phyloP scores from a whole-genome alignment of 2,329 filamentous ascomycete genomes.

The Colletotrichum zoysiae region DNA sequence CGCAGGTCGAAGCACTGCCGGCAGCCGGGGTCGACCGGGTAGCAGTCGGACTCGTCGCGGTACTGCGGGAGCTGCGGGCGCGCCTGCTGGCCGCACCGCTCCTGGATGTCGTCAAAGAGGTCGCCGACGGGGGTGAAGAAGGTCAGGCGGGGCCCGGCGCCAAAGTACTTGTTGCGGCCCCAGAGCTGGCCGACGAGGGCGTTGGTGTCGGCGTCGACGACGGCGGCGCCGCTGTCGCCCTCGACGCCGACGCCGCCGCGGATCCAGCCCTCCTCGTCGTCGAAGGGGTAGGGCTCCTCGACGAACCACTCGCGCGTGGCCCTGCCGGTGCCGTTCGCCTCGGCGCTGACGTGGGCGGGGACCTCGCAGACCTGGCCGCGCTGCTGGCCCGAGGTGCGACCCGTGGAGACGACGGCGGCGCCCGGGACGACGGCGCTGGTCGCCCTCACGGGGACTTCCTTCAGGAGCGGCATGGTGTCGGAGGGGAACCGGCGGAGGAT shows the following conservation, averaged over 20 bases:
- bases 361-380: slow-evolving; percentile 58
- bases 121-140: slow-evolving; percentile 60
- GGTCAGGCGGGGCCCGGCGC: slow-evolving; percentile 55
- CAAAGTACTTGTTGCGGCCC: slow-evolving; percentile 59
- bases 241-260: slow-evolving; percentile 59
- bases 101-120: slow-evolving; percentile 61
- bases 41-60: slow-evolving; percentile 56
- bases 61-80: slow-evolving; percentile 57
- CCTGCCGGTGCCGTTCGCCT: slow-evolving; percentile 56
- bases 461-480: slow-evolving; percentile 48
- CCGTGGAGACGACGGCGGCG: slow-evolving; percentile 54
- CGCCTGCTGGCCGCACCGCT: slow-evolving; percentile 55
- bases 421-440: slow-evolving; percentile 52
- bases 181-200: slow-evolving; percentile 58
- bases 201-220: slow-evolving; percentile 57
- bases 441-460: slow-evolving; percentile 50
- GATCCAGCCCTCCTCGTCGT: slow-evolving; percentile 58
- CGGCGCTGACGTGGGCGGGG: slow-evolving; percentile 56
- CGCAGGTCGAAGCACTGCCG: slow-evolving; percentile 57
- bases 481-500: slow-evolving; percentile 57
- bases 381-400: slow-evolving; percentile 59
- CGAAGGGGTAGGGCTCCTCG: slow-evolving; percentile 54
- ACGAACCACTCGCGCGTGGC: slow-evolving; percentile 61
- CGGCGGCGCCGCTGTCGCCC: slow-evolving; percentile 59
- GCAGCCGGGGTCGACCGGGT: slow-evolving; percentile 56